Evolutionary conservation across 2,329 filamentous ascomycete species (phyloP).

Genomic region (Aspergillus clavatus): DNA sequence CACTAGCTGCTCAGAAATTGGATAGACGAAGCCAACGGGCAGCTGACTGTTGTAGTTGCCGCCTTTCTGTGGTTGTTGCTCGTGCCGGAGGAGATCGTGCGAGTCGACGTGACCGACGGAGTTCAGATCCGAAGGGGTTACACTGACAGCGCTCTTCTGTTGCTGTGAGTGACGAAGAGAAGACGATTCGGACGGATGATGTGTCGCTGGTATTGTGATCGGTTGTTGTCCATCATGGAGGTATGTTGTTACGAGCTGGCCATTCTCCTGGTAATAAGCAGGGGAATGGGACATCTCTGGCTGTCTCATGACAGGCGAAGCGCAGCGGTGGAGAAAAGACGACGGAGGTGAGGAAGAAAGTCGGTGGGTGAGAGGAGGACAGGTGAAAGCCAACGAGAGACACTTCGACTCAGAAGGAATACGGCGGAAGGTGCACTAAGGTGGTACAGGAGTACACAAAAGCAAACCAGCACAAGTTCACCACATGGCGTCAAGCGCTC

Average conservation of each 20-base stretch:
- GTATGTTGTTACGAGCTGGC: conserved; percentile 20
- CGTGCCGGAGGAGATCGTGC: conserved; percentile 13
- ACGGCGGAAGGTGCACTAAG: conserved; percentile 14
- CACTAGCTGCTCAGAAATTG: conserved; percentile 12
- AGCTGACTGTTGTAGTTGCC: conserved; percentile 2
- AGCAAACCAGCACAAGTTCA: conserved; percentile 18
- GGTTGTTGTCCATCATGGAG: conserved; percentile 15
- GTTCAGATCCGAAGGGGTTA: conserved; percentile 17
- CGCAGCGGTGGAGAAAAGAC: conserved; percentile 8
- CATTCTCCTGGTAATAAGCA: conserved; percentile 30
- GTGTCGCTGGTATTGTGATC: conserved; percentile 17
- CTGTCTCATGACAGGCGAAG: conserved; percentile 25
- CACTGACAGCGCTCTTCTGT: conserved; percentile 4
- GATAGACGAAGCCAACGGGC: conserved; percentile 17
- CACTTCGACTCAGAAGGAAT: conserved; percentile 15
- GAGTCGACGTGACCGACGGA: conserved; percentile 18
- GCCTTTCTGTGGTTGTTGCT: conserved; percentile 5
- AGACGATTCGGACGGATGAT: conserved; percentile 10
- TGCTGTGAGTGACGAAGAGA: conserved; percentile 6
- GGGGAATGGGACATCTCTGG: conserved; percentile 36
- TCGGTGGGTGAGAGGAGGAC: conserved; percentile 12
- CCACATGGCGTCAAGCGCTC: conserved; percentile 20
- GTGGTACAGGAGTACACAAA: conserved; percentile 21
- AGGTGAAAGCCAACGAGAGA: conserved; percentile 16
- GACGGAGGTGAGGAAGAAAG: no score